Evolutionary conservation across 345 rosid genomes (phyloP).

Genomic region (Corchorus olitorius): DNA sequence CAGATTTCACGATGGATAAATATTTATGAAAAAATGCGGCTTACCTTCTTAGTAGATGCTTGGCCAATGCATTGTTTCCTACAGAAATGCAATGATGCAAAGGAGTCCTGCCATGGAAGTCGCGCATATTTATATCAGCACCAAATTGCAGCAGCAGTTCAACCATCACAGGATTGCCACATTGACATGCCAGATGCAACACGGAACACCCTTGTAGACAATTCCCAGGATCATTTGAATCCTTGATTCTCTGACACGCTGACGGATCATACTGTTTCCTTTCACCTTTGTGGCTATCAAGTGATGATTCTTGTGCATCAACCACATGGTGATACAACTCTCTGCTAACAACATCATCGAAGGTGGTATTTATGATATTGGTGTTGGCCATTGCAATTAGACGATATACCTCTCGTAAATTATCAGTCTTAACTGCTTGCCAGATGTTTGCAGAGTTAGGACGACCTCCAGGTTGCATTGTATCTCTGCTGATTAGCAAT

Average conservation of each 20-base stretch:
- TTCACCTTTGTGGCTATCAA: constrained; percentile 19
- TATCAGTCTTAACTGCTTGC: constrained; percentile 67
- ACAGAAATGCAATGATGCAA: constrained; percentile 71
- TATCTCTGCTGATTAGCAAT: constrained; percentile 48
- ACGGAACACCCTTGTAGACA: constrained; percentile 83
- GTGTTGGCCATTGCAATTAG: constrained; percentile 54
- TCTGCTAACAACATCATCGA: constrained; percentile 43
- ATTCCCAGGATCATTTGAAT: constrained; percentile 53
- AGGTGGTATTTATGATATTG: constrained; percentile 56
- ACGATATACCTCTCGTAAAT: constrained; percentile 70
- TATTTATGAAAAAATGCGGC: background rate
- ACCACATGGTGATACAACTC: constrained; percentile 42
- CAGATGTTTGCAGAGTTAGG: constrained; percentile 47
- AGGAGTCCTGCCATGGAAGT: constrained; percentile 82
- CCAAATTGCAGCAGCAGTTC: constrained; percentile 86
- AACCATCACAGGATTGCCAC: constrained; percentile 54
- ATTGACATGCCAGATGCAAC: constrained; percentile 80
- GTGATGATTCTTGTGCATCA: constrained; percentile 34
- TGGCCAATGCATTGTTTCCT: constrained; percentile 64
- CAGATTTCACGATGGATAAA: background rate
- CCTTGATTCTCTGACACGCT: constrained; percentile 58
- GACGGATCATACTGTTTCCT: constrained; percentile 50
- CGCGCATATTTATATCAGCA: constrained; percentile 64
- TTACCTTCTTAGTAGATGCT: constrained; percentile 78
- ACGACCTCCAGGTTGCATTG: constrained; percentile 27